Conservation (phyloP, 2,329 filamentous ascomycete genomes). For the Xylaria sp. region DNA sequence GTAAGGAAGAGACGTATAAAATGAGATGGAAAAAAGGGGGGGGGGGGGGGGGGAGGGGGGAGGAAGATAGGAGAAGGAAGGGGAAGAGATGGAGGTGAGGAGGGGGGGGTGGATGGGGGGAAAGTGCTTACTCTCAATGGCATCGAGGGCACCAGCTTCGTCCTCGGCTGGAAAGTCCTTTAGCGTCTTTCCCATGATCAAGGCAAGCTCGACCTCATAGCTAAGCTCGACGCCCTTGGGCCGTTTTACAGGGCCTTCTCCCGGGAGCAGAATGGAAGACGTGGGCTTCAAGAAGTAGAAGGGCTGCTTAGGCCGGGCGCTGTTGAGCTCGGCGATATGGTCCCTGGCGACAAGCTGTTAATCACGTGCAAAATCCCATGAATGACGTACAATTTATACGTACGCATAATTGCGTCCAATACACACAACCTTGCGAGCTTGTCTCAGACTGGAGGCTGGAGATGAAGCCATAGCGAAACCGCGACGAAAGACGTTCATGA, state of each 20-base stretch:
- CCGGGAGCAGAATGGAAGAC: conserved; percentile 83
- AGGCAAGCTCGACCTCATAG: conserved; percentile 93
- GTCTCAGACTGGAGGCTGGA: conserved; percentile 60
- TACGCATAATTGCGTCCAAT: conserved; percentile 97
- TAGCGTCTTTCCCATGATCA: conserved; percentile 85
- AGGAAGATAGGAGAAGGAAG: too few relatives aligned
- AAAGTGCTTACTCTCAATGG: conserved; percentile 74
- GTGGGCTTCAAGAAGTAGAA: conserved; percentile 99
- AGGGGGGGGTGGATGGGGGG: too few relatives aligned
- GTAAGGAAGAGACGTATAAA: conserved; percentile 24
- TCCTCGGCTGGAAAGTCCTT: conserved; percentile 81
- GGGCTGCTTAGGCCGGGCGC: conserved; percentile 86
- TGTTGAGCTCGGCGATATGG: conserved; percentile 93
- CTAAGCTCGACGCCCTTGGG: conserved; percentile 87
- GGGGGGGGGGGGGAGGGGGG: too few relatives aligned
- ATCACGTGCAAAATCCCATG: neutral
- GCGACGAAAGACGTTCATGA: conserved; percentile 52
- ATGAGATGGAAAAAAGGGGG: conserved; percentile 4
- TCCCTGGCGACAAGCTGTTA: conserved; percentile 66
- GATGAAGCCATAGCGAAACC: conserved; percentile 50
- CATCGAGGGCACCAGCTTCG: conserved; percentile 78
- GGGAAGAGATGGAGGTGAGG: too few relatives aligned
- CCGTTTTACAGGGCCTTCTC: conserved; percentile 80
- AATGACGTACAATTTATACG: conserved; percentile 47
- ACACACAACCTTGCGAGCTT: conserved; percentile 82